phyloP scores from a whole-genome alignment of 306 rosid species.

The Vigna trinervia region DNA sequence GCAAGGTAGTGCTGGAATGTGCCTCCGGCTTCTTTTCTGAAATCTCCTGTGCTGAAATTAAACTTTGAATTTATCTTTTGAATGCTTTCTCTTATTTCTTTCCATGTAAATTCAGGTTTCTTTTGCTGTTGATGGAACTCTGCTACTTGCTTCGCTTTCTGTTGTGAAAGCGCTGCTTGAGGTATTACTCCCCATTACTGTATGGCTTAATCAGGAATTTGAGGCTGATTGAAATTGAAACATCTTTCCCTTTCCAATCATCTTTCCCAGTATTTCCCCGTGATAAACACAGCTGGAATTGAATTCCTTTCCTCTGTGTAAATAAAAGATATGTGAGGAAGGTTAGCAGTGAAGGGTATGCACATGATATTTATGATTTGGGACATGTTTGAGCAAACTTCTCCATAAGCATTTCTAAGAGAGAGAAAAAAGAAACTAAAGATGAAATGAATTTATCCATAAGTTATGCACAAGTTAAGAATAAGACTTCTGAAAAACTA shows the following conservation, averaged over 20 bases:
- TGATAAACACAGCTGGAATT: neutral
- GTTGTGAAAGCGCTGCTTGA: conserved; percentile 78
- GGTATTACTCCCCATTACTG: conserved; percentile 50
- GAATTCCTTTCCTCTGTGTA: conserved; percentile 29
- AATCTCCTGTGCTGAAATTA: conserved; percentile 11
- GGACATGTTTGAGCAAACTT: too few relatives aligned
- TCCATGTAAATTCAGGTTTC: conserved; percentile 61
- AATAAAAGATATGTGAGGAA: conserved; percentile 1
- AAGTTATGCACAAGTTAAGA: too few relatives aligned
- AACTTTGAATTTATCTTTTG: neutral
- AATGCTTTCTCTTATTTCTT: conserved; percentile 23
- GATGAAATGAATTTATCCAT: too few relatives aligned
- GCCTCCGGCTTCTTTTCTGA: conserved; percentile 9
- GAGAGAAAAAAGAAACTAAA: too few relatives aligned
- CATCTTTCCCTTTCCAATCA: neutral
- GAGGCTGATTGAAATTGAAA: conserved; percentile 33
- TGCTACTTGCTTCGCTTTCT: conserved; percentile 74
- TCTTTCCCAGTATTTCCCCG: neutral
- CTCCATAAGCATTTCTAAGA: too few relatives aligned
- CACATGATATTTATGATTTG: neutral
- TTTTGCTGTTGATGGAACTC: conserved; percentile 78
- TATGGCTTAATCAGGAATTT: conserved; percentile 22
- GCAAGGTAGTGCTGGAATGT: conserved; percentile 11
- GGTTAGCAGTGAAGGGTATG: neutral
- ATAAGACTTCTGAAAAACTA: too few relatives aligned